Conservation (phyloP, 257 asterid genomes). For the Anisodus acutangulus region DNA sequence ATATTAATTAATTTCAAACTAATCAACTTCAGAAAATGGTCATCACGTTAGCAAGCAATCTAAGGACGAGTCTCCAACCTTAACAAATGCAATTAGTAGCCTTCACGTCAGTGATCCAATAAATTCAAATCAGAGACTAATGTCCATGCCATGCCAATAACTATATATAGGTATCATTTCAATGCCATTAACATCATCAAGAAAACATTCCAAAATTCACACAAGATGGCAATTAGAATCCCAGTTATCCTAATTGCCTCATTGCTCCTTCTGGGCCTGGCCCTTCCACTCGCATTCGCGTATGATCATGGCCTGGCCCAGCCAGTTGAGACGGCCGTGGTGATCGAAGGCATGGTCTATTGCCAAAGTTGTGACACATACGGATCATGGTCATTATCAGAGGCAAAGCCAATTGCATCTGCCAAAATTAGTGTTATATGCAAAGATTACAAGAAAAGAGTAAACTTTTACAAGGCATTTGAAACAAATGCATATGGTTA, state of each 20-base stretch:
- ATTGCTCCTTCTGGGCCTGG: constrained; percentile 42
- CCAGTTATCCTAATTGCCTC: constrained; percentile 45
- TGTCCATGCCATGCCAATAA: constrained; percentile 25
- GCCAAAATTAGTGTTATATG: constrained; percentile 80
- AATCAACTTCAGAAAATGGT: no score
- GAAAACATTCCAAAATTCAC: background rate
- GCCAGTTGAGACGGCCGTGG: constrained; percentile 54
- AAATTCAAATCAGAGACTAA: no score
- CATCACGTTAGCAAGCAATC: background rate
- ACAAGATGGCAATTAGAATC: constrained; percentile 54
- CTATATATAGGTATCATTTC: constrained; percentile 42
- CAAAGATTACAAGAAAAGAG: constrained; percentile 60
- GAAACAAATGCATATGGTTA: constrained; percentile 63
- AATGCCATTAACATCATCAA: constrained; percentile 22
- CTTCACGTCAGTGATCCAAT: background rate
- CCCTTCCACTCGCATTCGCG: constrained; percentile 40
- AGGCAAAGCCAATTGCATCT: constrained; percentile 56
- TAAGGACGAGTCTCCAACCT: constrained; percentile 24
- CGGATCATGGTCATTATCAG: constrained; percentile 63
- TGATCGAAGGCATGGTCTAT: constrained; percentile 73
- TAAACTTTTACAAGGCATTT: constrained; percentile 73
- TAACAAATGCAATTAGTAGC: background rate
- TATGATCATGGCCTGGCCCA: constrained; percentile 36
- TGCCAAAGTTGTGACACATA: constrained; percentile 68
- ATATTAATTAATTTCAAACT: no score